These are phyloP conservation scores for Amyloporia xantha DNA, from an alignment of 768 basidiomycete species.

Conservation along the genomic window DNA sequence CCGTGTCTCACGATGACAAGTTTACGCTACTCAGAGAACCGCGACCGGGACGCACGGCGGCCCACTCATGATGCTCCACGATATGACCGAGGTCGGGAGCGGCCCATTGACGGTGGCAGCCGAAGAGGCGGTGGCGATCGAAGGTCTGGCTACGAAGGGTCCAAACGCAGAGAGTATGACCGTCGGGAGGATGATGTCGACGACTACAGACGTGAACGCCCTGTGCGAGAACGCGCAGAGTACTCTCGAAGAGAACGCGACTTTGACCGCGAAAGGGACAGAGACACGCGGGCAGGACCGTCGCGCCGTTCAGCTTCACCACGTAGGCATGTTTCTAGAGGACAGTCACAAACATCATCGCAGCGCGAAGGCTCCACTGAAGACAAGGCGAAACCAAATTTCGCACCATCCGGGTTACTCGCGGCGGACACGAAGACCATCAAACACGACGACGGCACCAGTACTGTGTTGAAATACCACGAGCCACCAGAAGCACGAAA, in stretches of 20 bases:
- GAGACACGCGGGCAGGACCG: slow-evolving; percentile 22
- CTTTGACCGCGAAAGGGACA: neutral
- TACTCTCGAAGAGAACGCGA: neutral
- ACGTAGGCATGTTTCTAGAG: slow-evolving; percentile 26
- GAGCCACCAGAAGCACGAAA: slow-evolving; percentile 98
- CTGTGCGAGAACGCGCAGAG: neutral
- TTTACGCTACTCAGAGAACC: neutral
- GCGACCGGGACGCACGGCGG: neutral
- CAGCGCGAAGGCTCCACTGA: slow-evolving; percentile 31
- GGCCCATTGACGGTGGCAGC: neutral
- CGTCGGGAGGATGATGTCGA: neutral
- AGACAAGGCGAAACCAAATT: slow-evolving; percentile 83
- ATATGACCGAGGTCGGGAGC: neutral
- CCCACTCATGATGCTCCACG: neutral
- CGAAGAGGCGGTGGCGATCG: neutral
- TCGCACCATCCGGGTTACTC: slow-evolving; percentile 79
- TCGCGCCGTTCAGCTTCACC: slow-evolving; percentile 60
- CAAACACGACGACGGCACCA: slow-evolving; percentile 64
- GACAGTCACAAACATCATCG: slow-evolving; percentile 33
- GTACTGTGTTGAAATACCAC: slow-evolving; percentile 90
- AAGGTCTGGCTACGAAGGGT: neutral
- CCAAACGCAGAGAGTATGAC: neutral
- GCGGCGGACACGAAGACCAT: slow-evolving; percentile 97
- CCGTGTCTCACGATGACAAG: too few relatives aligned
- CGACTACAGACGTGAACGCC: neutral